Base-by-base conservation (phyloP, 306 rosid species). In the Crotalaria pallida region DNA sequence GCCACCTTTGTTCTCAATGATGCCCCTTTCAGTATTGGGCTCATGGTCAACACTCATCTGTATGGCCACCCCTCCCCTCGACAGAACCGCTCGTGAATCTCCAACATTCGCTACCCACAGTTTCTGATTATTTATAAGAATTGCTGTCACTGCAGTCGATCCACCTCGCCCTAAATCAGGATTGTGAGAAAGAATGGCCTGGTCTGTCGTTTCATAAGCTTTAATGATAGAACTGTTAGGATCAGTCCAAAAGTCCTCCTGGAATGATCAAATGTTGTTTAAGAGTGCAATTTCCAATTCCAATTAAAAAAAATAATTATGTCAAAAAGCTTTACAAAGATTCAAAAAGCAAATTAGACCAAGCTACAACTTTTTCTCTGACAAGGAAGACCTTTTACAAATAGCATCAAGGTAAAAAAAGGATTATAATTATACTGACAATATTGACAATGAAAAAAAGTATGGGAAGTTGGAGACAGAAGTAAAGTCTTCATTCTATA, bases 1-100 rank as follows among this genome's bases (percentile, higher is more conserved):
- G 67, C 98, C 96, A 0, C 98, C 98, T 83, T 76, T 89, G 80
- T 85, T 71, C 83, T 89, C 96, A 3, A 92, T 89, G 77, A 86
- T 79, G 67, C 82, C 79, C 45, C 95, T 85, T 77, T 89, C 98
- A 24, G 95, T 84, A 78, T 92, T 89, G 29, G 95, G 96, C 73
- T 92, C 96, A 8, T 89, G 98, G 80, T 92, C 98, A 67, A 40
- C 34, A 11, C 71, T 74, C 90, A 87, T 84, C 76, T 86, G 98
- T 38, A 52, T 51, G 27, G 93, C 98, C 62, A 34, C 77, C 76
- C 94, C 94, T 76, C 52, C 67, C 75, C 47, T 82, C 7, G 90
- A 88, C 78, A 88, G 72, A 82, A 88, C 94, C n/a, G 90, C 94
- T 11, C 94, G 84, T n/a, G 94, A 88, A 75, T 88, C 94, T 72